A percentile compares a stretch with the other conserved stretches of the same genome.
Evolutionary conservation across 164 flowering plant species (phyloP).

Genomic region (Kalanchoe fedtschenkoi): DNA sequence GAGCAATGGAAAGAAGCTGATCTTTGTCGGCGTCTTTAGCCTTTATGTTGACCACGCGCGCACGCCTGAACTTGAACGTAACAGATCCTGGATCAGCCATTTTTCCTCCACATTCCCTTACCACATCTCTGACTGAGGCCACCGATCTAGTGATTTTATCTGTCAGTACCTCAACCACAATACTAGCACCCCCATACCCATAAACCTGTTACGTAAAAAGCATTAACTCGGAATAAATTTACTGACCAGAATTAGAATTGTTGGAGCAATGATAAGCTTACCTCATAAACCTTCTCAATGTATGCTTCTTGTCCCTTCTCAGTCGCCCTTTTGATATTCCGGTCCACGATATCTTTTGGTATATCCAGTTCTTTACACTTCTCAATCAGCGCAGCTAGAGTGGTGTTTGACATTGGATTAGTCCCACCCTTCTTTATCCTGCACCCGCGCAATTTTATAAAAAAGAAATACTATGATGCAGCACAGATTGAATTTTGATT

Average conservation of each 20-base stretch:
- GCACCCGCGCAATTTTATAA: constrained; percentile 6
- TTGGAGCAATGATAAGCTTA: constrained; percentile 9
- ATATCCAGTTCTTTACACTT: constrained; percentile 94
- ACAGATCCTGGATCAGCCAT: constrained; percentile 98
- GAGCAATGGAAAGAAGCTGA: constrained; percentile 63
- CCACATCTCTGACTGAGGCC: constrained; percentile 69
- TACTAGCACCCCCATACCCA: constrained; percentile 89
- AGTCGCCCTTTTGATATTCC: constrained; percentile 89
- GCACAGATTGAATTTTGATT: background rate
- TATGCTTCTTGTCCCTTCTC: constrained; percentile 96
- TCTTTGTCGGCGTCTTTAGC: constrained; percentile 72
- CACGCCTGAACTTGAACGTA: constrained; percentile 82
- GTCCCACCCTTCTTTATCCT: constrained; percentile 89
- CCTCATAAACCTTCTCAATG: constrained; percentile 90
- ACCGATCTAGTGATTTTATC: constrained; percentile 89
- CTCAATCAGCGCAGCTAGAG: constrained; percentile 66
- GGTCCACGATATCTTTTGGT: constrained; percentile 84
- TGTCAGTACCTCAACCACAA: constrained; percentile 79
- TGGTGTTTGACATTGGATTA: constrained; percentile 59
- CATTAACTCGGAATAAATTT: constrained; percentile 1
- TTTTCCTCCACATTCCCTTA: constrained; percentile 87
- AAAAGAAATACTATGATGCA: background rate
- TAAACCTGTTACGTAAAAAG: constrained; percentile 45
- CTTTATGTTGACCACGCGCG: constrained; percentile 68
- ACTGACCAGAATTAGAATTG: background rate